These are phyloP conservation scores for Geotrichum armillariae DNA, from an alignment of 1,139 yeast genomes.

Conservation along the genomic window DNA sequence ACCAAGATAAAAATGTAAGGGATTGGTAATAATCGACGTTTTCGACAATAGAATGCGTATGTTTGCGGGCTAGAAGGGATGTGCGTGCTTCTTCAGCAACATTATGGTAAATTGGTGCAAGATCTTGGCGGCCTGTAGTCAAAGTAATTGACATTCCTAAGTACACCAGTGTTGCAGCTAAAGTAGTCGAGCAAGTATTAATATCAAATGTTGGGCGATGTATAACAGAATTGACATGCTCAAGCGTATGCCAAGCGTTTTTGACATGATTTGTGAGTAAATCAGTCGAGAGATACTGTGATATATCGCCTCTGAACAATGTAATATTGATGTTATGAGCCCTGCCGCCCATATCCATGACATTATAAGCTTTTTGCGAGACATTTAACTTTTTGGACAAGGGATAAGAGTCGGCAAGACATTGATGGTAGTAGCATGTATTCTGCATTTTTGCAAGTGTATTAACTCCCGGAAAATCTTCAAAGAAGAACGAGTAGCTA, in stretches of 20 bases:
- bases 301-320: constrained; percentile 1
- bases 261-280: constrained; percentile 5
- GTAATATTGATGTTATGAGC: background rate
- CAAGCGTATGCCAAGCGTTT: constrained; percentile 27
- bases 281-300: background rate
- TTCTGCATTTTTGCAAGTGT: too few species aligned
- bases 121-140: background rate
- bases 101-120: constrained; percentile 4
- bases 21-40: constrained; percentile 10
- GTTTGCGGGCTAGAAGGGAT: constrained; percentile 25
- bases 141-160: constrained; percentile 42
- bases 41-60: constrained; percentile 22
- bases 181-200: constrained; percentile 34
- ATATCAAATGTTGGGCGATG: constrained; percentile 46
- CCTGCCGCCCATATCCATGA: too few species aligned
- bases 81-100: constrained; percentile 21
- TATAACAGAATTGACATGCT: constrained; percentile 33
- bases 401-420: too few species aligned
- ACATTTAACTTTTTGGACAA: too few species aligned
- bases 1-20: constrained; percentile 10
- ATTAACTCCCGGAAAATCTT: too few species aligned
- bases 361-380: too few species aligned
- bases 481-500: too few species aligned
- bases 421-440: too few species aligned
- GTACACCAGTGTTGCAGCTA: constrained; percentile 41